phyloP scores from a whole-genome alignment of 306 rosid species.

The Purshia tridentata region DNA sequence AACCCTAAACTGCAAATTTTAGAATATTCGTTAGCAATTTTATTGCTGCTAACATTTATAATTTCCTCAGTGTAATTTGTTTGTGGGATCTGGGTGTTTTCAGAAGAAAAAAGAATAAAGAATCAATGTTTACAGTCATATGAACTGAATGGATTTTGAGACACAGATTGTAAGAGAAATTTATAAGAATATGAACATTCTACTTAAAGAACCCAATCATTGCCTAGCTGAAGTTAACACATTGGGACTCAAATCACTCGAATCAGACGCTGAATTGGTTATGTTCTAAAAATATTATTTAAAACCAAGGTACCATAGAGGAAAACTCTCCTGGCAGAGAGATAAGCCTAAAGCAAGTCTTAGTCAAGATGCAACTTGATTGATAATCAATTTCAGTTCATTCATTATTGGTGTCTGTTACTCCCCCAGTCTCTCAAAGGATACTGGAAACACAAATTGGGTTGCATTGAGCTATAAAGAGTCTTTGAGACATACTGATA shows the following conservation, averaged over 20 bases:
- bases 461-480: slow-evolving; percentile 21
- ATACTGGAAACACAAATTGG: background rate
- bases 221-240: background rate
- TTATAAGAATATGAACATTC: background rate
- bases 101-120: too few relatives aligned
- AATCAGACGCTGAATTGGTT: background rate
- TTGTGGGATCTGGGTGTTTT: background rate
- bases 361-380: background rate
- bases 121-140: too few relatives aligned
- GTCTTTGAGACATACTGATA: slow-evolving; percentile 55
- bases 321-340: background rate
- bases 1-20: background rate
- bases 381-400: background rate
- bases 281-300: background rate
- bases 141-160: too few relatives aligned
- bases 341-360: background rate
- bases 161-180: too few relatives aligned
- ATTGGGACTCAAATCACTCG: background rate
- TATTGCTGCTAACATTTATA: background rate
- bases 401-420: background rate
- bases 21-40: too few relatives aligned
- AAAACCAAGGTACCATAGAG: background rate
- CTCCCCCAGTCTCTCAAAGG: background rate
- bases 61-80: background rate
- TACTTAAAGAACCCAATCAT: background rate